Evolutionary conservation across 164 flowering plant genomes (phyloP), one percentile per base, ranked within the genome.

Genomic region (Litsea cubeba): DNA sequence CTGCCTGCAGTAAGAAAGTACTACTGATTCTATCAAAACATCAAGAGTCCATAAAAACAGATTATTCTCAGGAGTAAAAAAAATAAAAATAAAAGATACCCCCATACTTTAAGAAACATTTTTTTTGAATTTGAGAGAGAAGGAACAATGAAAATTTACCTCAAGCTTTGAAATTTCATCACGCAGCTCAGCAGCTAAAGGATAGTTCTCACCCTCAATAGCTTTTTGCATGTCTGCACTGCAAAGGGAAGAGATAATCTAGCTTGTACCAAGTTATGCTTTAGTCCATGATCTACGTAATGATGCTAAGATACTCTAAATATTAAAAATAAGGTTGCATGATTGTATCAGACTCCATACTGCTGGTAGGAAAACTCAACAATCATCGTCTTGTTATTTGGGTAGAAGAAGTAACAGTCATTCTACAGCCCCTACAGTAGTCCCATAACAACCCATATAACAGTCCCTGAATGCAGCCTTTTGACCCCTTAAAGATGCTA

Each of bases 151-250:
- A 17, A 57, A 57, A n/a, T 28, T 40, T 23, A 76, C 78, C 89
- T 91, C 97, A 68, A 90, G 76, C 74, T 85, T 87, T 54, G 92
- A 85, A 77, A 95, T 88, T 83, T 86, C 76, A 83, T 95, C 97
- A 12, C 97, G 88, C 76, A 95, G 71, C 68, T 89, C 76, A 76
- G 97, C 95, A 75, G 99, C 99, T 84, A 82, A 79, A 60, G 85
- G 84, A 83, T 93, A 95, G 71, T 89, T 84, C 81, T 95, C 99
- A 75, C 74, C 81, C 82, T 89, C 88, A 81, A 95, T 84, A 69
- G 97, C 97, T 67, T 80, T 86, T 82, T 93, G 97, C 83, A 90
- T 78, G 72, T 91, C 92, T 79, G 97, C 85, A 71, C 99, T 93
- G 97, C 75, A 84, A 81, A 73, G 62, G 65, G 72, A 68, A 68